Conservation (phyloP, 768 basidiomycete genomes). For the Cyclocybe cylindracea region DNA sequence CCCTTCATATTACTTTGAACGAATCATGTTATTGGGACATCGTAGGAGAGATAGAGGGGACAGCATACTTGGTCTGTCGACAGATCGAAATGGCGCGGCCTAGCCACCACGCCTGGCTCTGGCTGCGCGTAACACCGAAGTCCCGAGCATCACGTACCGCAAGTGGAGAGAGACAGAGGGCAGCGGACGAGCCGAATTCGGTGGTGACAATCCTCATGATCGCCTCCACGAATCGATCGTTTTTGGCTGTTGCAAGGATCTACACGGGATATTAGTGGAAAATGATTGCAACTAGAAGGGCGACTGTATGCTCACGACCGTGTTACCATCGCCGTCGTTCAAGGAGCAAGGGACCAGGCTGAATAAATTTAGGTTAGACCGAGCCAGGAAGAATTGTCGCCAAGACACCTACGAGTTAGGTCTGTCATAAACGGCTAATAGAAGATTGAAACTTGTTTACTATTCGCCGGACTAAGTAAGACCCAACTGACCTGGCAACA, state of each 20-base stretch:
- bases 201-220: conserved; percentile 47
- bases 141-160: conserved; percentile 32
- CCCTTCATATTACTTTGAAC: conserved; percentile 25
- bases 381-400: not conserved
- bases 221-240: conserved; percentile 43
- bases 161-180: conserved; percentile 42
- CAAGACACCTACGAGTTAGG: conserved; percentile 25
- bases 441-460: not conserved
- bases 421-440: conserved; percentile 29
- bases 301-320: conserved; percentile 19
- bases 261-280: conserved; percentile 1
- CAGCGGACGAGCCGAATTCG: conserved; percentile 55
- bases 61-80: conserved; percentile 39
- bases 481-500: conserved; percentile 24
- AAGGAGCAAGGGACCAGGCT: conserved; percentile 30
- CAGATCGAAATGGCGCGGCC: conserved; percentile 58
- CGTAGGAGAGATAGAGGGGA: not conserved
- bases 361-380: not conserved
- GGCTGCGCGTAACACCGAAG: conserved; percentile 49
- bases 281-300: not conserved
- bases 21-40: not conserved
- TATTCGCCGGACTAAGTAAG: not conserved
- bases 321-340: conserved; percentile 31
- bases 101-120: conserved; percentile 64
- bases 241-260: conserved; percentile 46